Conservation (phyloP, 2,329 filamentous ascomycete genomes). For the Geosmithia morbida region DNA sequence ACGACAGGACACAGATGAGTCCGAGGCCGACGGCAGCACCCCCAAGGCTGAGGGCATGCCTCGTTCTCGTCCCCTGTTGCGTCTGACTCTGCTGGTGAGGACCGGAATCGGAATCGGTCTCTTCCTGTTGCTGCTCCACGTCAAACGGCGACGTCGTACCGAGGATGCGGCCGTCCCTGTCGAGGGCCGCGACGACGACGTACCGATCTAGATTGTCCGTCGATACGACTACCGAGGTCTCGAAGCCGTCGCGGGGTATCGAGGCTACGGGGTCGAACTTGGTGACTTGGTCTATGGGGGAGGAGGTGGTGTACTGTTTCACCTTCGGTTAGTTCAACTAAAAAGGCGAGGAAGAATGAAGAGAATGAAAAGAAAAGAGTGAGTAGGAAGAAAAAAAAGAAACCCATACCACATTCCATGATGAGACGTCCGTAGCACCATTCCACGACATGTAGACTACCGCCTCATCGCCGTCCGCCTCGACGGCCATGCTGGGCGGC, state of each 20-base stretch:
- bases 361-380: neutral
- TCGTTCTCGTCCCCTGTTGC: neutral
- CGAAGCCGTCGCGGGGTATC: slow-evolving; percentile 12
- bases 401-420: slow-evolving; percentile 6
- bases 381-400: neutral
- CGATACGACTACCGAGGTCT: slow-evolving; percentile 9
- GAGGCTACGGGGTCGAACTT: slow-evolving; percentile 1
- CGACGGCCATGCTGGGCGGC: slow-evolving; percentile 13
- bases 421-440: slow-evolving; percentile 13
- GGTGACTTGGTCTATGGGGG: neutral
- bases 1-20: neutral
- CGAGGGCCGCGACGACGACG: slow-evolving; percentile 11
- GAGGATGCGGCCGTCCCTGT: slow-evolving; percentile 9
- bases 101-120: too few relatives aligned
- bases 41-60: neutral
- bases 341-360: too few relatives aligned
- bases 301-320: neutral
- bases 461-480: slow-evolving; percentile 10
- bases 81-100: neutral
- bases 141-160: slow-evolving; percentile 11
- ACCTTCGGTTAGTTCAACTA: neutral
- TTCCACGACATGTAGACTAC: slow-evolving; percentile 15
- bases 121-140: slow-evolving; percentile 4
- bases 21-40: neutral
- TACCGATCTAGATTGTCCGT: slow-evolving; percentile 5